Conservation (phyloP, 2,329 filamentous ascomycete species). For the Penicillium fuscoglaucum region DNA sequence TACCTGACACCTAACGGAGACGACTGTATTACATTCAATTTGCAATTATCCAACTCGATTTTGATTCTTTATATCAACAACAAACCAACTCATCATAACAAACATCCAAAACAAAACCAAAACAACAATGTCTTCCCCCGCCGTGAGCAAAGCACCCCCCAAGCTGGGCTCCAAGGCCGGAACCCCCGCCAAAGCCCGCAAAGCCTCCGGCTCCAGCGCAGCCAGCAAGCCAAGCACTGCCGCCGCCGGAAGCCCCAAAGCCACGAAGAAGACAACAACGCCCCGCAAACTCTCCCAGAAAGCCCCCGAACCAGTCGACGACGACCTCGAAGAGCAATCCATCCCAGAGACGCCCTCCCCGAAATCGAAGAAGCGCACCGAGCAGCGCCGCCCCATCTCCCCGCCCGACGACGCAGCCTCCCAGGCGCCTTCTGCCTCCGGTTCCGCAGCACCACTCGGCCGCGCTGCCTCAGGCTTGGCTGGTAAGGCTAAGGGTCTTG, state of each 20-base stretch:
- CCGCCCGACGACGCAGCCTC: constrained; percentile 27
- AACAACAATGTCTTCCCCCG: constrained; percentile 21
- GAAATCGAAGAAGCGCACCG: constrained; percentile 26
- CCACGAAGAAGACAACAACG: constrained; percentile 23
- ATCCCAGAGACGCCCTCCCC: constrained; percentile 26
- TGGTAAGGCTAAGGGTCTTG: constrained; percentile 20
- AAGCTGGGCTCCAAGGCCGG: constrained; percentile 25
- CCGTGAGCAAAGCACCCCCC: constrained; percentile 23
- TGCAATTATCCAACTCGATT: not conserved
- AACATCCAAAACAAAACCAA: not conserved
- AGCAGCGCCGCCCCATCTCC: constrained; percentile 28
- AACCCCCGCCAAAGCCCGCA: constrained; percentile 25
- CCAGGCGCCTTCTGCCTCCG: constrained; percentile 25
- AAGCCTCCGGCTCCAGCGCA: constrained; percentile 25
- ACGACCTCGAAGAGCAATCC: constrained; percentile 20
- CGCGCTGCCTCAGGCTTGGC: constrained; percentile 16
- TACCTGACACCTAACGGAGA: not conserved
- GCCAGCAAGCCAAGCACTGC: constrained; percentile 20
- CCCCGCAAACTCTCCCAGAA: constrained; percentile 28
- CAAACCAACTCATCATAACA: not conserved
- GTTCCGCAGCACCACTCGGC: constrained; percentile 26
- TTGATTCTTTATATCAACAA: not conserved
- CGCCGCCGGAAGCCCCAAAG: constrained; percentile 12
- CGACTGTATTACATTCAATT: not conserved
- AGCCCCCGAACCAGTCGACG: constrained; percentile 21